Evolutionary conservation across 1,139 yeast genomes (phyloP).

Genomic region (Kodamaea suecica): DNA sequence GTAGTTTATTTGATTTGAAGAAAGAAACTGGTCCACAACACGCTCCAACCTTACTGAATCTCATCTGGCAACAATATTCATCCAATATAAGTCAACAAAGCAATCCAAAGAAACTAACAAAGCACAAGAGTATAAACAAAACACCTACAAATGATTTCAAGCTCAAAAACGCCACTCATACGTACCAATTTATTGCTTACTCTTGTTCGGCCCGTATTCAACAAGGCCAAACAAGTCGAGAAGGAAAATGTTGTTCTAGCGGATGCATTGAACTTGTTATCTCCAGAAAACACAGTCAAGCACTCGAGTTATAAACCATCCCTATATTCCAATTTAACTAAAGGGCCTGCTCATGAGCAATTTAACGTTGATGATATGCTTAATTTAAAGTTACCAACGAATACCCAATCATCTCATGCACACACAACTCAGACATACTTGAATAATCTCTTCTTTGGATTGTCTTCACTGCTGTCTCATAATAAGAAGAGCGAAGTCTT

Average conservation of each 20-base stretch:
- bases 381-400: constrained; percentile 11
- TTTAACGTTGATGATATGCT: constrained; percentile 17
- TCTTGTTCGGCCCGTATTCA: constrained; percentile 10
- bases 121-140: too few species aligned
- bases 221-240: constrained; percentile 9
- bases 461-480: constrained; percentile 17
- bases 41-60: too few species aligned
- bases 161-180: neutral
- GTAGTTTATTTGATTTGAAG: too few species aligned
- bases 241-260: constrained; percentile 30
- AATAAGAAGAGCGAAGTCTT: constrained; percentile 12
- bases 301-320: constrained; percentile 32
- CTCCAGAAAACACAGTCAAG: constrained; percentile 17
- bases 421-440: constrained; percentile 17
- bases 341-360: constrained; percentile 33
- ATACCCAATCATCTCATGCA: constrained; percentile 3
- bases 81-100: too few species aligned
- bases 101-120: too few species aligned
- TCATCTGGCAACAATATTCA: too few species aligned
- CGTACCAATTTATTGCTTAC: neutral
- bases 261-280: constrained; percentile 40
- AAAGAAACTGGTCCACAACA: too few species aligned
- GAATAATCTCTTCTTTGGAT: constrained; percentile 20
- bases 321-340: constrained; percentile 29
- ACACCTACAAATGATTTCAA: neutral